Evolutionary conservation across 371 early-diverging fungal genomes (phyloP).

Genomic region (Zychaea mexicana): DNA sequence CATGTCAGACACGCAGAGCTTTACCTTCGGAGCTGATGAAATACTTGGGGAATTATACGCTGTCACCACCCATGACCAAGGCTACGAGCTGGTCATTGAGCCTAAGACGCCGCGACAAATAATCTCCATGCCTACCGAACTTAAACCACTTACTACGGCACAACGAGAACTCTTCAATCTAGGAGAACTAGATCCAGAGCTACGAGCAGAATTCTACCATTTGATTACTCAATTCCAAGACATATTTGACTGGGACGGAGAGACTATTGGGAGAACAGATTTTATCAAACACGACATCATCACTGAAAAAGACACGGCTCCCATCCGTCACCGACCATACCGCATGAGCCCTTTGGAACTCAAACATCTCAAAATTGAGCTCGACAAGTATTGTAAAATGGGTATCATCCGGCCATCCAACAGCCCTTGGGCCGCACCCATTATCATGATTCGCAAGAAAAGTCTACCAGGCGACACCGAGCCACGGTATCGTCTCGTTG

Average conservation of each 20-base stretch:
- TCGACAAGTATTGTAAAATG: not conserved
- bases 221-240: not conserved
- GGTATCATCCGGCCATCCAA: not conserved
- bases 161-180: not conserved
- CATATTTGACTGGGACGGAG: not conserved
- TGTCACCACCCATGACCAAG: not conserved
- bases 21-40: too few species aligned
- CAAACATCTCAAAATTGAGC: not conserved
- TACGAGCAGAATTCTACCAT: not conserved
- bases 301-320: not conserved
- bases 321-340: not conserved
- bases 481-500: not conserved
- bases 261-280: not conserved
- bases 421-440: not conserved
- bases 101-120: not conserved
- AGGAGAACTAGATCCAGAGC: not conserved
- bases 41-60: not conserved
- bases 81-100: not conserved
- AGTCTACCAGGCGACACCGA: not conserved
- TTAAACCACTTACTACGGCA: not conserved
- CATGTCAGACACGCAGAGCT: not conserved
- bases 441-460: not conserved
- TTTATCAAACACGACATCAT: not conserved
- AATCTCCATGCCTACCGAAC: too few species aligned
- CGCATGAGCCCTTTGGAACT: not conserved